Percentiles rank a stretch among this genome's conserved stretches.
phyloP scores from a whole-genome alignment of 768 basidiomycete genomes.

The Leccinum subgranulosum region DNA sequence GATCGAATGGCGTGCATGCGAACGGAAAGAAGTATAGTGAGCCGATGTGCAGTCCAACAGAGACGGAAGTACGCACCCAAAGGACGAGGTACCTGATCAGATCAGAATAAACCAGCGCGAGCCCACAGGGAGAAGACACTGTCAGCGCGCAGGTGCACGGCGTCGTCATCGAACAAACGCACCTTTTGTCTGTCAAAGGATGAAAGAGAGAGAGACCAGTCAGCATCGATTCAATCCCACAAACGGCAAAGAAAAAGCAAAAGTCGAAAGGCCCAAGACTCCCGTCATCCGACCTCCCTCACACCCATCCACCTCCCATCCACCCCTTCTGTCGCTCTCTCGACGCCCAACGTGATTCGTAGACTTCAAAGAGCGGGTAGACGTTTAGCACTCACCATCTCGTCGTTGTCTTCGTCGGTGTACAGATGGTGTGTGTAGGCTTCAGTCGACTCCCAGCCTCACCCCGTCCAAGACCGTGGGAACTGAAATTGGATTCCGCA shows the following conservation, averaged over 20 bases:
- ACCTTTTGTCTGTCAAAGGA: conserved; percentile 76
- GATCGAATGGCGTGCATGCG: not conserved
- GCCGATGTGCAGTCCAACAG: not conserved
- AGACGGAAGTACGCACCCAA: conserved; percentile 65
- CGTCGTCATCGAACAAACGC: conserved; percentile 26
- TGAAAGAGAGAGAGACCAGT: conserved; percentile 17
- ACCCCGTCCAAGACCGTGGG: conserved; percentile 22
- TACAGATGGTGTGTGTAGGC: not conserved
- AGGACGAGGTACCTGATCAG: conserved; percentile 87
- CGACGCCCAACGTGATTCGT: not conserved
- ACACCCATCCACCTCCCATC: conserved; percentile 19
- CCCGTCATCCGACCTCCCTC: conserved; percentile 33
- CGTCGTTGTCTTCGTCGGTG: conserved; percentile 33
- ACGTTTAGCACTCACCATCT: conserved; percentile 43
- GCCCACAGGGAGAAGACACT: not conserved
- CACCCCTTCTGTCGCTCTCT: conserved; percentile 19
- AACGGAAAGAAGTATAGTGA: not conserved
- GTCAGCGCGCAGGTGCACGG: not conserved
- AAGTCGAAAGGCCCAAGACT: not conserved
- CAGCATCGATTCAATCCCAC: conserved; percentile 4
- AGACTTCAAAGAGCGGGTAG: conserved; percentile 6
- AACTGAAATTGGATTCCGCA: not conserved
- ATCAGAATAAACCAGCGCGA: not conserved
- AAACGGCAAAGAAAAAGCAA: not conserved
- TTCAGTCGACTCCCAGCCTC: not conserved